Evolutionary conservation across 2,329 filamentous ascomycete genomes (phyloP), one percentile per base, ranked within the genome.

Genomic region (Fusarium foetens): DNA sequence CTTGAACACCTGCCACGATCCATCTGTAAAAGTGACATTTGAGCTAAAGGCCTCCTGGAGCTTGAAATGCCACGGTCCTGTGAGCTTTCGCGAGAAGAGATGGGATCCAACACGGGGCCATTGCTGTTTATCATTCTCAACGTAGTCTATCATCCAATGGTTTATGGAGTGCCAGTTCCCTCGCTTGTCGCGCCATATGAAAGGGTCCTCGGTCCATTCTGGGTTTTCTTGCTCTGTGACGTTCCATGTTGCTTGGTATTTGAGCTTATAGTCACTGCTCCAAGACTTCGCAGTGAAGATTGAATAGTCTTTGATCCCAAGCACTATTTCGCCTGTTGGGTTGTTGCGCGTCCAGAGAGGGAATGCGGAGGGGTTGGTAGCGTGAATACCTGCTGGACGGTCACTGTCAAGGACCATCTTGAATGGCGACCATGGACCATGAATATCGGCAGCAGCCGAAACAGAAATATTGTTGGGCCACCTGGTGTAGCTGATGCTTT

Each of bases 361-460:
- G 68, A 81, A 83, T 0, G 82, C 80, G 1, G 83, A 80, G 0
- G 84, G 84, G 42, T 86, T 86, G 0, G 84, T 86, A 8, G 66
- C 68, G 8, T 70, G 68, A 6, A 70, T 66, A 3, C 68, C 61
- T 1, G 60, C 55, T 25, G 66, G 66, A 1, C 61, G 60, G 8
- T 70, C 41, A 42, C 70, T 71, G 33, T 75, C 52, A 4, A 75
- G 17, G 4, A 73, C 17, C 9, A 73, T 45, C 21, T 69, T 25
- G 29, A 65, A 67, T 1, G 62, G 49, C 5, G 61, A 64, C 70
- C 73, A 75, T 29, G 73, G 72, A 1, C 72, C 73, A 29, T 67
- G 72, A 35, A 75, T 62, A 19, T 71, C 13, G 2, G 70, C 67
- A 10, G 72, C 67, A 10, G 66, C 21, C 1, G 73, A 73, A 2